Evolutionary conservation across 371 early-diverging fungal species (phyloP).

Genomic region (Mucor indicus): DNA sequence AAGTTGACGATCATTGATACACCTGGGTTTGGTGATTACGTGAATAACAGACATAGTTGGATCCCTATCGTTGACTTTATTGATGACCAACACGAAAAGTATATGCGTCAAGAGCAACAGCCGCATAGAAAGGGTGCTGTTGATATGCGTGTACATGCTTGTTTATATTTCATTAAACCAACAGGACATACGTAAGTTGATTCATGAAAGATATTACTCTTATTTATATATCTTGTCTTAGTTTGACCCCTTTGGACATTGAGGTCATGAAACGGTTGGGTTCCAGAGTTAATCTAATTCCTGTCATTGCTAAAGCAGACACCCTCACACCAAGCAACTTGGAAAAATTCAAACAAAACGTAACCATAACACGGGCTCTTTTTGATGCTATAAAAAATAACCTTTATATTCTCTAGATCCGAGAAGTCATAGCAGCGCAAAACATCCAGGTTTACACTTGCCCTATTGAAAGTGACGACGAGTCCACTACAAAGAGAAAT

Average conservation of each 20-base stretch:
- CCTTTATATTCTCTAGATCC: constrained; percentile 46
- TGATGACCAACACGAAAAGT: constrained; percentile 93
- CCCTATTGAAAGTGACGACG: constrained; percentile 89
- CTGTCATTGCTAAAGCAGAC: constrained; percentile 94
- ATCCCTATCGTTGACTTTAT: constrained; percentile 78
- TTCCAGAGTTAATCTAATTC: constrained; percentile 85
- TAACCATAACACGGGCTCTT: constrained; percentile 17
- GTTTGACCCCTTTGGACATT: constrained; percentile 80
- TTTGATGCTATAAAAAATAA: neutral
- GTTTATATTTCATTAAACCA: constrained; percentile 93
- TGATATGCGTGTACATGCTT: constrained; percentile 85
- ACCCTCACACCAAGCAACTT: constrained; percentile 83
- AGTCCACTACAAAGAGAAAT: constrained; percentile 76
- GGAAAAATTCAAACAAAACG: constrained; percentile 78
- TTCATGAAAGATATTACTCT: neutral
- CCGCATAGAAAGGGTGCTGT: constrained; percentile 54
- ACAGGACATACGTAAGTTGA: constrained; percentile 78
- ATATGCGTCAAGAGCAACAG: constrained; percentile 76
- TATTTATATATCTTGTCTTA: neutral
- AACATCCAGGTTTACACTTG: constrained; percentile 81
- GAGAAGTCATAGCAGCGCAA: constrained; percentile 76
- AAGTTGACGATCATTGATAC: constrained; percentile 91
- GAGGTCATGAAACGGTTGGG: constrained; percentile 87
- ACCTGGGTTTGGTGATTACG: constrained; percentile 91
- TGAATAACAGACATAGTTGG: constrained; percentile 72